Evolutionary conservation across 208 protist genomes (phyloP).

Genomic region (Leishmania amazonensis): DNA sequence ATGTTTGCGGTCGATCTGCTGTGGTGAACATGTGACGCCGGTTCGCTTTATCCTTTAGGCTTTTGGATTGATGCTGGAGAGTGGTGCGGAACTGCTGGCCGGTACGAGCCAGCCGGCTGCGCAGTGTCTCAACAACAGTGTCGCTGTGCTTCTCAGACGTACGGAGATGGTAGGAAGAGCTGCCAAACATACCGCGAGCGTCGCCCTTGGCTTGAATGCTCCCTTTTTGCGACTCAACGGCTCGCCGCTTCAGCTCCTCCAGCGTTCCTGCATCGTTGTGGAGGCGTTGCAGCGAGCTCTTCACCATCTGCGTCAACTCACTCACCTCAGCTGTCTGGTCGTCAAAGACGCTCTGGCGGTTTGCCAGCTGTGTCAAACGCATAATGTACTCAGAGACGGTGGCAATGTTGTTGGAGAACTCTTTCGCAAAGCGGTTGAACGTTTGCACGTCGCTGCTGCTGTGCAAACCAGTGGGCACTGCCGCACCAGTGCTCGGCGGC

Average conservation of each 20-base stretch:
- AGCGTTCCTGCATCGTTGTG: constrained; percentile 78
- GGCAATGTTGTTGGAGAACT: constrained; percentile 80
- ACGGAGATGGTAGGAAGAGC: constrained; percentile 24
- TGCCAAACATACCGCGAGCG: constrained; percentile 11
- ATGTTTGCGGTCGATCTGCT: constrained; percentile 74
- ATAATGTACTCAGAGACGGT: constrained; percentile 81
- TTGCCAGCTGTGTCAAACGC: constrained; percentile 79
- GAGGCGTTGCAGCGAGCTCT: constrained; percentile 76
- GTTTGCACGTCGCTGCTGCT: constrained; percentile 76
- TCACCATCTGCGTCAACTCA: constrained; percentile 78
- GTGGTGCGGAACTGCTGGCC: constrained; percentile 84
- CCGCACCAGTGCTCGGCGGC: neutral
- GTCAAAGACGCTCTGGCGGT: constrained; percentile 88
- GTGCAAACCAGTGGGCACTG: constrained; percentile 34
- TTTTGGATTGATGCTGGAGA: constrained; percentile 77
- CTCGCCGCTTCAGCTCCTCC: constrained; percentile 73
- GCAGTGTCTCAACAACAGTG: constrained; percentile 81
- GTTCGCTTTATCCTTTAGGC: constrained; percentile 74
- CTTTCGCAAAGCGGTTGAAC: constrained; percentile 84
- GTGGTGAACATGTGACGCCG: constrained; percentile 84
- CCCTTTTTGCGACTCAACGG: constrained; percentile 56
- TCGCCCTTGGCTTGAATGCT: constrained; percentile 2
- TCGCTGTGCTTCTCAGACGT: constrained; percentile 47
- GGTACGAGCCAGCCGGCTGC: constrained; percentile 68
- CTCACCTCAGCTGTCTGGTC: constrained; percentile 85